Percentiles rank a stretch among this genome's conserved stretches.
These are phyloP conservation scores for Vicia faba DNA, from an alignment of 306 rosid genomes.

Conservation along the genomic window DNA sequence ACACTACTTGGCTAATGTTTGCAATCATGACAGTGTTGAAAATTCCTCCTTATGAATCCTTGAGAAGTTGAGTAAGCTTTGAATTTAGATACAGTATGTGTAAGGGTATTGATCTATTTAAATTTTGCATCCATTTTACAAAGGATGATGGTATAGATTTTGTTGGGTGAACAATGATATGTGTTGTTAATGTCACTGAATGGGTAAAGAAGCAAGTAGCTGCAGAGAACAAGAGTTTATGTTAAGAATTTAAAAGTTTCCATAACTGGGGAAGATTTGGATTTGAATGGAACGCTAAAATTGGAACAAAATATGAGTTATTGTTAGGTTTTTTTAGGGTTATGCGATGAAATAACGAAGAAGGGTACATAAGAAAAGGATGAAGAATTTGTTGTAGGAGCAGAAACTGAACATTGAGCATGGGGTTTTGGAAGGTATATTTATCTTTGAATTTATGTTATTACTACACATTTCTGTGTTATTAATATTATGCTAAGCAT, in stretches of 20 bases:
- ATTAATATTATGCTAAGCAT: too few relatives aligned
- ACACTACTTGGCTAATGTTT: conserved; percentile 86
- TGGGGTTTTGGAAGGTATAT: conserved; percentile 22
- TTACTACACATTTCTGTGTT: too few relatives aligned
- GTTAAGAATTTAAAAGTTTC: too few relatives aligned
- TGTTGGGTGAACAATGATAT: conserved; percentile 1
- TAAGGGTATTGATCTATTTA: too few relatives aligned
- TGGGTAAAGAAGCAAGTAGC: conserved; percentile 11
- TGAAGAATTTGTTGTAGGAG: conserved; percentile 29
- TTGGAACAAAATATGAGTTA: too few relatives aligned
- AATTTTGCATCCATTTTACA: too few relatives aligned
- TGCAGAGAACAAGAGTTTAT: conserved; percentile 24
- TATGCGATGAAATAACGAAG: conserved; percentile 31
- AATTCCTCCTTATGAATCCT: conserved; percentile 90
- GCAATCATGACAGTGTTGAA: conserved; percentile 98
- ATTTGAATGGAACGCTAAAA: conserved; percentile 6
- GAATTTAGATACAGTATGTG: conserved; percentile 91
- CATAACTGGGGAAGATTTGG: conserved; percentile 18
- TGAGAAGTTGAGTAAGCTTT: conserved; percentile 94
- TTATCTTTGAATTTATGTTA: too few relatives aligned
- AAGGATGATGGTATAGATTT: conserved; percentile 30
- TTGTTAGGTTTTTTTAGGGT: not conserved
- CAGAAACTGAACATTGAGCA: conserved; percentile 30
- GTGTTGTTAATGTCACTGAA: conserved; percentile 26
- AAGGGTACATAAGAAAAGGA: conserved; percentile 31